Percentiles rank a stretch among this genome's conserved stretches.
Conservation (phyloP, 768 basidiomycete genomes). For the Fomitopsis serialis region DNA sequence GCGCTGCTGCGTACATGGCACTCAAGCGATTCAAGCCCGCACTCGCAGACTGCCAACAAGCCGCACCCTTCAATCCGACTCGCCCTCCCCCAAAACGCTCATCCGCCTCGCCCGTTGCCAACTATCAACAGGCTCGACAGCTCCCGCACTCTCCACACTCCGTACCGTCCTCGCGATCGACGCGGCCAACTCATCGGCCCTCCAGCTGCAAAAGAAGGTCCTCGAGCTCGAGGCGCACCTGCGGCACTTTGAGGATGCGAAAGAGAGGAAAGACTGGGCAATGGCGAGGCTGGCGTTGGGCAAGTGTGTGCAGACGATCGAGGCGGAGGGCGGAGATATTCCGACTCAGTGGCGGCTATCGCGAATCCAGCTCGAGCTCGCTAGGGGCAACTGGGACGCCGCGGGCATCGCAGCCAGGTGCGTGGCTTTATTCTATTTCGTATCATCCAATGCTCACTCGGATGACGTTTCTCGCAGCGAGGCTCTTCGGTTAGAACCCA, state of each 20-base stretch:
- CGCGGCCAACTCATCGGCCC: conserved; percentile 51
- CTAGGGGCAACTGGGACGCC: conserved; percentile 65
- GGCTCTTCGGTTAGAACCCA: conserved; percentile 62
- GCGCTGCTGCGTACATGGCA: conserved; percentile 82
- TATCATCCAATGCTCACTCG: too few relatives aligned
- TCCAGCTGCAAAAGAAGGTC: conserved; percentile 58
- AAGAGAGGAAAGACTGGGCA: conserved; percentile 62
- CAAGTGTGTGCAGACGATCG: conserved; percentile 66
- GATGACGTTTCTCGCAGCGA: too few relatives aligned
- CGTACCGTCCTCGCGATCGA: conserved; percentile 58
- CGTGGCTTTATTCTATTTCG: conserved; percentile 25
- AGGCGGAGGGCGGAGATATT: conserved; percentile 69
- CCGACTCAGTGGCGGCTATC: conserved; percentile 79
- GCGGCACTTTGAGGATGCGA: conserved; percentile 54
- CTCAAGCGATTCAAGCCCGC: conserved; percentile 73
- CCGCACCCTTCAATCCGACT: conserved; percentile 56
- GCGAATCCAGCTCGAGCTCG: conserved; percentile 74
- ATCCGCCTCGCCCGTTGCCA: conserved; percentile 82
- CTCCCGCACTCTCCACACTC: conserved; percentile 62
- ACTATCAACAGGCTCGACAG: conserved; percentile 66
- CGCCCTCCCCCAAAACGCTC: conserved; percentile 71
- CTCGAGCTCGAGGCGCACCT: conserved; percentile 60
- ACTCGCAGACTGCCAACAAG: conserved; percentile 74
- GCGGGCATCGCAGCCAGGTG: conserved; percentile 74
- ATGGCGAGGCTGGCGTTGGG: conserved; percentile 78